Evolutionary conservation across 768 basidiomycete species (phyloP).

Genomic region (Suillus luteus): DNA sequence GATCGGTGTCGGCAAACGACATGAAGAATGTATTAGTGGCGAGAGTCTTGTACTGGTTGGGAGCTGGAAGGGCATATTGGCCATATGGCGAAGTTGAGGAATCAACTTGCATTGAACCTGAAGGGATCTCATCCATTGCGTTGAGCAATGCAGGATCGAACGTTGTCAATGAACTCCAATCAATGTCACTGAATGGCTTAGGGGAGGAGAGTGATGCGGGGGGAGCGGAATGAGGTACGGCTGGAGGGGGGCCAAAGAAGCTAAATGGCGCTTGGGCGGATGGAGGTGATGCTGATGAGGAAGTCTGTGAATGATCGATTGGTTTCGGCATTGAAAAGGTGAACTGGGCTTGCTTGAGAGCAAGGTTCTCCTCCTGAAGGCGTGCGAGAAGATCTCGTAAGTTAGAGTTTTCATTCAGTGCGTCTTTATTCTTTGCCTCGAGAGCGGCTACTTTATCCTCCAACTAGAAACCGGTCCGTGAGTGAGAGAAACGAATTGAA

Average conservation of each 20-base stretch:
- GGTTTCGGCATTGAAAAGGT: conserved; percentile 76
- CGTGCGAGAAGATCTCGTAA: conserved; percentile 82
- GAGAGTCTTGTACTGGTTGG: conserved; percentile 71
- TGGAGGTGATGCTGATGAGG: conserved; percentile 26
- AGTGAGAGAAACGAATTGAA: conserved; percentile 11
- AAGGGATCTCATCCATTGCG: conserved; percentile 63
- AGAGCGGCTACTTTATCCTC: conserved; percentile 90
- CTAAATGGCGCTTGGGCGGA: conserved; percentile 25
- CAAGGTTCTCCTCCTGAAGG: conserved; percentile 84
- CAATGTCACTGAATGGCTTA: conserved; percentile 36
- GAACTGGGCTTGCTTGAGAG: conserved; percentile 79
- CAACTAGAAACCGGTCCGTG: conserved; percentile 47
- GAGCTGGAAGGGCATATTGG: conserved; percentile 43
- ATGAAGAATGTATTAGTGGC: conserved; percentile 85
- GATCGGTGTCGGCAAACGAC: conserved; percentile 69
- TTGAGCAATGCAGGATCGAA: conserved; percentile 72
- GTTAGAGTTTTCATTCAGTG: conserved; percentile 82
- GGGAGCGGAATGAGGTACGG: conserved; percentile 25
- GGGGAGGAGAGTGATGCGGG: conserved; percentile 36
- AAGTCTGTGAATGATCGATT: conserved; percentile 16
- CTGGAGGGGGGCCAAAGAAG: conserved; percentile 28
- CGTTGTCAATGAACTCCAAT: conserved; percentile 67
- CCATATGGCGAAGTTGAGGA: conserved; percentile 50
- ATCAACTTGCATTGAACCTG: conserved; percentile 58
- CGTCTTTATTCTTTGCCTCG: conserved; percentile 76